These are phyloP conservation scores for Aspergillus mulundensis DNA, from an alignment of 495 filamentous ascomycete species.

Conservation along the genomic window DNA sequence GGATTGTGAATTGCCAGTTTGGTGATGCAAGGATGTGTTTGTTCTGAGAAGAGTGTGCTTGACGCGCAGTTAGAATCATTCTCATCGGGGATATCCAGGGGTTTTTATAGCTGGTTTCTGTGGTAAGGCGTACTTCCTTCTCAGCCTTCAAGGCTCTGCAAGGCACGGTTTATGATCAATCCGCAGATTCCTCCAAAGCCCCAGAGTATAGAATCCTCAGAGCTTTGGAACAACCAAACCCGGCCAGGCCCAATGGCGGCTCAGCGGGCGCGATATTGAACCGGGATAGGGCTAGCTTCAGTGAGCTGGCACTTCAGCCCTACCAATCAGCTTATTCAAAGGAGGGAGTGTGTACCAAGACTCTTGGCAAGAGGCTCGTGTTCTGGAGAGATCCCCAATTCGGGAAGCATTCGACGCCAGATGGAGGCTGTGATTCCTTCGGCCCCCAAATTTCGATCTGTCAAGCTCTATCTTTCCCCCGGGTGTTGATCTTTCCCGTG, in stretches of 20 bases:
- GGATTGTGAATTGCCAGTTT: too few species aligned
- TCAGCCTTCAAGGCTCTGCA: background rate
- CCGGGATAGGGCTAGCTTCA: background rate
- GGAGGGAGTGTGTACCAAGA: background rate
- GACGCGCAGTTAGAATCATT: background rate
- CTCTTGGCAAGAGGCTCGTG: background rate
- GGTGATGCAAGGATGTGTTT: background rate
- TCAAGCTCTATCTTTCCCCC: background rate
- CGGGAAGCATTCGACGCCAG: constrained; percentile 5
- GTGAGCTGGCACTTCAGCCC: background rate
- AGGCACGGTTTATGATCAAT: background rate
- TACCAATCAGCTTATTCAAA: background rate
- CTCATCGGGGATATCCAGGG: background rate
- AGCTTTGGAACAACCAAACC: too few species aligned
- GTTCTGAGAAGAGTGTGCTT: background rate
- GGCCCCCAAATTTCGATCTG: constrained; percentile 1
- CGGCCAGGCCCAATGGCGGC: background rate
- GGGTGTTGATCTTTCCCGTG: background rate
- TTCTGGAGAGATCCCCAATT: background rate
- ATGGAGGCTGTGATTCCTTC: background rate
- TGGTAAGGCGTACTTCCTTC: background rate
- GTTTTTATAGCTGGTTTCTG: background rate
- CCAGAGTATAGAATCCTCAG: background rate
- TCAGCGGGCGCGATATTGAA: background rate
- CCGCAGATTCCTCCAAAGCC: background rate